phyloP scores from a whole-genome alignment of 1,284 basidiomycete genomes.

The Moniliophthora roreri region DNA sequence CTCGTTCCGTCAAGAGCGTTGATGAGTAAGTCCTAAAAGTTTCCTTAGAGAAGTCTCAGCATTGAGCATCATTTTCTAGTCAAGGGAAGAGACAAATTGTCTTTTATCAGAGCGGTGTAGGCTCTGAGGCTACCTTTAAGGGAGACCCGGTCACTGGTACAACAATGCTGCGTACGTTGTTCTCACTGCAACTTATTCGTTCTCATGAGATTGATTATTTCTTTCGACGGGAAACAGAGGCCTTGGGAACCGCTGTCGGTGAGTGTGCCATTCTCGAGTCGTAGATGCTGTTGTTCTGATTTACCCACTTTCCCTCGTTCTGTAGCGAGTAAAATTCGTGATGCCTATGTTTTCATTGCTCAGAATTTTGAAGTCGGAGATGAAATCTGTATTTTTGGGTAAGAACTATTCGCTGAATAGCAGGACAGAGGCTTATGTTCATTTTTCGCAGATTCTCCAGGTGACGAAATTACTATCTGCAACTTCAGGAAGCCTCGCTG shows the following conservation, averaged over 20 bases:
- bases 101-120: not conserved
- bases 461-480: not conserved
- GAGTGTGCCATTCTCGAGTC: not conserved
- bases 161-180: not conserved
- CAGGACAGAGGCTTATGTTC: not conserved
- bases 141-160: not conserved
- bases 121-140: not conserved
- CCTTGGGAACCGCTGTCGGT: not conserved
- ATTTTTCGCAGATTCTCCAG: not conserved
- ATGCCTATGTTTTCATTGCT: conserved; percentile 25
- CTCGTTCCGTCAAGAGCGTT: not conserved
- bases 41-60: not conserved
- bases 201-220: not conserved
- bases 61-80: not conserved
- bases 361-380: conserved; percentile 24
- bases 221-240: not conserved
- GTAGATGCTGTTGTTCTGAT: not conserved
- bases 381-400: conserved; percentile 26
- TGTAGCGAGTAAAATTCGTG: conserved; percentile 25
- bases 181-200: too few relatives aligned
- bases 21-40: not conserved
- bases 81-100: not conserved
- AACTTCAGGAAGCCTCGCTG: not conserved
- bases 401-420: not conserved
- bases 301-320: not conserved